phyloP scores from a whole-genome alignment of 2,329 filamentous ascomycete species.

The Claviceps sp. region DNA sequence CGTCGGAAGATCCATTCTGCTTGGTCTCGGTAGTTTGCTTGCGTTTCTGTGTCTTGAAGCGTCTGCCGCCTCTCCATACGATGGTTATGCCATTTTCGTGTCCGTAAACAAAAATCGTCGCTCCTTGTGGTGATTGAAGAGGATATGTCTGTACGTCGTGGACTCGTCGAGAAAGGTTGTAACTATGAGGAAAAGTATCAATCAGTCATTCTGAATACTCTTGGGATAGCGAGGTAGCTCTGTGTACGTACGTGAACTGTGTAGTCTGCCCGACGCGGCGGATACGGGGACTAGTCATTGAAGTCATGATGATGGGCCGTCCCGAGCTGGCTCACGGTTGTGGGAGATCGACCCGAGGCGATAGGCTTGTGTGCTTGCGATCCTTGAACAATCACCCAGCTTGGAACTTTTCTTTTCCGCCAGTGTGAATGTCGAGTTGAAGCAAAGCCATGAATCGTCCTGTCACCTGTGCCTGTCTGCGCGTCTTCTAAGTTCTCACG shows the following conservation, averaged over 20 bases:
- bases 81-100: conserved; percentile 50
- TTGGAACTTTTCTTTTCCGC: not conserved
- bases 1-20: conserved; percentile 37
- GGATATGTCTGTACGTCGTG: conserved; percentile 49
- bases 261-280: conserved; percentile 35
- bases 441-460: not conserved
- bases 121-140: conserved; percentile 47
- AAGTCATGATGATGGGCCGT: conserved; percentile 17
- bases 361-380: not conserved
- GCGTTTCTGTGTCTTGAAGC: conserved; percentile 37
- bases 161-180: conserved; percentile 43
- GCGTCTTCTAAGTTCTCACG: not conserved
- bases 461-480: not conserved
- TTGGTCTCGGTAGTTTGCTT: conserved; percentile 24
- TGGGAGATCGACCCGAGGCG: not conserved
- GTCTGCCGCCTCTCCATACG: conserved; percentile 47
- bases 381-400: not conserved
- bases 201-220: not conserved
- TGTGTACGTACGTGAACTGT: conserved; percentile 29
- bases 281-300: conserved; percentile 23
- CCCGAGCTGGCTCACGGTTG: conserved; percentile 5
- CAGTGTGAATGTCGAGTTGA: not conserved
- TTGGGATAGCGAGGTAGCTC: not conserved
- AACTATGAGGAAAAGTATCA: conserved; percentile 26
- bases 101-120: conserved; percentile 48